Evolutionary conservation across 331 rosid species (phyloP).

Genomic region (Telfairia occidentalis): DNA sequence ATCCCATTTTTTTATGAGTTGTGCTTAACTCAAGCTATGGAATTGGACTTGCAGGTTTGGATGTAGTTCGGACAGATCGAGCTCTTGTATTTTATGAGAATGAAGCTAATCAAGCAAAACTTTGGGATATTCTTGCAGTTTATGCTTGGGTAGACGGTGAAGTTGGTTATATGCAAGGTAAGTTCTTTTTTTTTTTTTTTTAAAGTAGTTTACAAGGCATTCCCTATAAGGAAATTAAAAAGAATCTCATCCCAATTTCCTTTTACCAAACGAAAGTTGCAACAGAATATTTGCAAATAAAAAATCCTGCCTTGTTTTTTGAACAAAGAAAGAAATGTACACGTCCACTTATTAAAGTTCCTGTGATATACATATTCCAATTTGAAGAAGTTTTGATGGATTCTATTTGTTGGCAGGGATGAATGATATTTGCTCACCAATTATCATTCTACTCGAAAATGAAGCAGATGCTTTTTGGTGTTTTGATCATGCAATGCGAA

Average conservation of each 20-base stretch:
- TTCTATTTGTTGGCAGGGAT: constrained; percentile 49
- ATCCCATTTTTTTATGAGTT: background rate
- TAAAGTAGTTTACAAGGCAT: background rate
- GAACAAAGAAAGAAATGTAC: background rate
- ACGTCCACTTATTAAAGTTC: background rate
- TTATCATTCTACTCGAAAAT: constrained; percentile 63
- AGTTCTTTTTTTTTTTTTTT: background rate
- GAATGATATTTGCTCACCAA: constrained; percentile 94
- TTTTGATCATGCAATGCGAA: constrained; percentile 85
- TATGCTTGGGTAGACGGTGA: constrained; percentile 86
- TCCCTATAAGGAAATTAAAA: background rate
- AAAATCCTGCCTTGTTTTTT: background rate
- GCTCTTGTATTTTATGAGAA: constrained; percentile 71
- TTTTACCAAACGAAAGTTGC: background rate
- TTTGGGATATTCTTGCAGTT: constrained; percentile 74
- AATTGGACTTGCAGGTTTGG: constrained; percentile 56
- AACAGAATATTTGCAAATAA: background rate
- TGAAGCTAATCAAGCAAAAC: constrained; percentile 72
- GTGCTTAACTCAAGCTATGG: constrained; percentile 13
- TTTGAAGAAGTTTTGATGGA: constrained; percentile 2
- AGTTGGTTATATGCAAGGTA: constrained; percentile 92
- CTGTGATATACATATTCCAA: background rate
- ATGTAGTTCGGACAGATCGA: constrained; percentile 82
- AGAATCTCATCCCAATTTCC: background rate
- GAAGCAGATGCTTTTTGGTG: constrained; percentile 95